Base-by-base conservation (phyloP, 352 stramenopile species). In the Thalassiosira sp. region DNA sequence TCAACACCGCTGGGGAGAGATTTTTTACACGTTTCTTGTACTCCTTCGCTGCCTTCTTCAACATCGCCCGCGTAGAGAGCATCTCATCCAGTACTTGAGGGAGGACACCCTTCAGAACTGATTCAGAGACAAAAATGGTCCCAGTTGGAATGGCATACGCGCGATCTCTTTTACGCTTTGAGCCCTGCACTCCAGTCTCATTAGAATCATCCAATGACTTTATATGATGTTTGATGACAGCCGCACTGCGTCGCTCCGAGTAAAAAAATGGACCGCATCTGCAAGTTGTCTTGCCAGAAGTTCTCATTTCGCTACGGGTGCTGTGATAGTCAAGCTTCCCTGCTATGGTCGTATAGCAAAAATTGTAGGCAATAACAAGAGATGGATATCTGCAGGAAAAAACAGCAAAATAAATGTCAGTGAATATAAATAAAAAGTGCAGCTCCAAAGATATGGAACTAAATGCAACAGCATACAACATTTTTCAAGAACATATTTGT, bases 311-410 rank as follows among this genome's bases (percentile, higher is more conserved):
- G 22, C 58, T 46, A 43, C 67, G 60, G 48, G 67, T 83, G 18
- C 43, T 72, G 13, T 87, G 71, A 54, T 81, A 75, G 51, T 91
- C 81, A 10, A 99, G 78, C 46, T 96, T 96, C 7, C 97, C 96
- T 31, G 98, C 84, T 46, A 96, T 91, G 15, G 94, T 99, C 28
- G 95, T 98, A 82, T 98, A 99, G 84, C 97, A 99, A 3, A 99
- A 80, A 85, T 99, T 99, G 82, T 99, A 99, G 18, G 94, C 97
- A 75, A 99, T 99, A 5, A 99, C 94, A 37, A 99, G 95, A 0
- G 96, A 99, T 11, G 97, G 97, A 86, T 99, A 99, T 18, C n/a
- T n/a, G n/a, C n/a, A n/a, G n/a, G n/a, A n/a, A n/a, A n/a, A n/a
- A n/a, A n/a, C n/a, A n/a, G n/a, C n/a, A n/a, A n/a, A n/a, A n/a